Base-by-base conservation (phyloP, 768 basidiomycete species). In the Paxillus ammoniavirescens region DNA sequence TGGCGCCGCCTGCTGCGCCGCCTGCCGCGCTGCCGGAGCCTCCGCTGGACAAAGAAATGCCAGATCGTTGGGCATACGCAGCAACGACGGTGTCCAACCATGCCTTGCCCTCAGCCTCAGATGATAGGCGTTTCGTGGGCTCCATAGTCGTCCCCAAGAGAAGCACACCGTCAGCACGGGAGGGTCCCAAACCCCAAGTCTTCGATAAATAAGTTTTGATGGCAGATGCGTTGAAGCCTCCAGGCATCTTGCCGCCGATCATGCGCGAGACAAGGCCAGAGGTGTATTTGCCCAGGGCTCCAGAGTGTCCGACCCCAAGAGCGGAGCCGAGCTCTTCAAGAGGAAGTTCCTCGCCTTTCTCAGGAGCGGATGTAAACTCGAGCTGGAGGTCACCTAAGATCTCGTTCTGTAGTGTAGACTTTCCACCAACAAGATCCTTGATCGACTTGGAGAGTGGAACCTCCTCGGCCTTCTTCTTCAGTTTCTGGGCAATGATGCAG, bases 321-420 rank as follows among this genome's bases (percentile, higher is more conserved):
- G 91, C 86, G 28, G 93, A 81, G 40, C 94, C 97, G 9, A 99
- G 85, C 67, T 99, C 97, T 61, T 98, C 94, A 47, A 99, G 83
- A 35, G 97, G 89, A 40, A 99, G 81, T 64, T 99, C 97, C 70
- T 99, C 97, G 9, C 91, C 94, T 77, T 98, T 99, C 77, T 99
- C 97, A 0, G 97, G 97, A 1, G 96, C 93, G 8, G 92, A 91
- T 4, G 86, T 64, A 69, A 99, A 99, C 69, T 99, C 97, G 63
- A 92, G 83, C 66, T 97, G 94, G 37, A 99, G 80, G 67, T 98
- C 97, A 44, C 97, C 97, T 42, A 99, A 76, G 57, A 99, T 98
- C 70, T 99, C 97, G 69, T 99, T 99, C 74, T 98, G 97, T 54
- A 99, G 78, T 0, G 97, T 99, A 15, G 96, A 98, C 74, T 99